A percentile compares a stretch with the other conserved stretches of the same genome.
phyloP scores from a whole-genome alignment of 2,329 filamentous ascomycete genomes.

The Colletotrichum australisinense region DNA sequence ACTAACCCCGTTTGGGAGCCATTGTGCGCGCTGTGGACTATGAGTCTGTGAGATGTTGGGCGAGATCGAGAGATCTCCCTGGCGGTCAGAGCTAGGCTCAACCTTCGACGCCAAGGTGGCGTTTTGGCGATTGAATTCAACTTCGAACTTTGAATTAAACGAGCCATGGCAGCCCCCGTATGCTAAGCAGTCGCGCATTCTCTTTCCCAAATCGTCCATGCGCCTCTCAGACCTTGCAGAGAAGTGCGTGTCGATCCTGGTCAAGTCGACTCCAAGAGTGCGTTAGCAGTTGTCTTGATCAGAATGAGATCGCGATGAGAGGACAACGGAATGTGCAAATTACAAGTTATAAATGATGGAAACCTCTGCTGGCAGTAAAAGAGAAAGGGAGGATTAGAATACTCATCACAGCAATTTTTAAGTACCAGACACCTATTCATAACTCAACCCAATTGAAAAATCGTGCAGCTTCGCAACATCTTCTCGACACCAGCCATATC shows the following conservation, averaged over 20 bases:
- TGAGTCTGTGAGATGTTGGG: background rate
- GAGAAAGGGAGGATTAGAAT: too few species aligned
- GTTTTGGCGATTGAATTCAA: background rate
- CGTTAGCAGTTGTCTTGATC: background rate
- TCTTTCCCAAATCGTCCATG: background rate
- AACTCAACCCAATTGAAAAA: background rate
- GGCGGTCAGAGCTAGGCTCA: background rate
- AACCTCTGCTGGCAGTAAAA: background rate
- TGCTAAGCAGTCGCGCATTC: background rate
- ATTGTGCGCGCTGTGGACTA: conserved; percentile 23
- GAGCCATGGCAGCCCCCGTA: background rate
- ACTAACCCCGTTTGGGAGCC: conserved; percentile 17
- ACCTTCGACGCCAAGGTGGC: conserved; percentile 7
- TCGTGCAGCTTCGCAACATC: background rate
- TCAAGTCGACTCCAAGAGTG: background rate
- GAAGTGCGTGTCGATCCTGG: background rate
- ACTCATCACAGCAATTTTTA: background rate
- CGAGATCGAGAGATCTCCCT: background rate
- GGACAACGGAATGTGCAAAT: background rate
- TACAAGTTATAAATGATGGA: background rate
- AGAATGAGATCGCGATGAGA: background rate
- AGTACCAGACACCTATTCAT: too few species aligned
- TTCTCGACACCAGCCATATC: background rate
- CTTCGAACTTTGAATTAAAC: background rate
- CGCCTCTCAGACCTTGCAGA: background rate